Evolutionary conservation across 1,139 yeast genomes (phyloP).

Genomic region (Candida neerlandica): DNA sequence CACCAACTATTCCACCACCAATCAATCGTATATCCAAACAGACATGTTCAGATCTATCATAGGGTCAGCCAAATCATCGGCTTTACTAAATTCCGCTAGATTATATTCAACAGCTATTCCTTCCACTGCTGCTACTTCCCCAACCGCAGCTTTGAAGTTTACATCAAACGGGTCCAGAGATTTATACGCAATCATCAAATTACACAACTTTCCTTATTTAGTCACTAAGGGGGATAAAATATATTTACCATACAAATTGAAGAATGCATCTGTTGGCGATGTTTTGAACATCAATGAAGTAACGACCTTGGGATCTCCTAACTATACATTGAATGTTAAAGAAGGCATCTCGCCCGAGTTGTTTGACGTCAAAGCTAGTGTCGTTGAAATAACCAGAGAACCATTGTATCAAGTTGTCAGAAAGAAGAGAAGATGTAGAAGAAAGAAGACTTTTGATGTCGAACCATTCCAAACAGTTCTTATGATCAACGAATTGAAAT

Average conservation of each 20-base stretch:
- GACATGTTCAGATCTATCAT: slow-evolving; percentile 1
- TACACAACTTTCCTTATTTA: slow-evolving; percentile 83
- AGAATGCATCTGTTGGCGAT: slow-evolving; percentile 81
- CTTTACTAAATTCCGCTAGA: slow-evolving; percentile 1
- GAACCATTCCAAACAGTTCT: slow-evolving; percentile 83
- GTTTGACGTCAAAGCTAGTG: slow-evolving; percentile 71
- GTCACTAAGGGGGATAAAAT: slow-evolving; percentile 91
- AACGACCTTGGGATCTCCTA: slow-evolving; percentile 81
- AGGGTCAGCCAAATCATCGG: neutral
- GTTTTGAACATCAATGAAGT: slow-evolving; percentile 71
- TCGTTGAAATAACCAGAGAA: slow-evolving; percentile 83
- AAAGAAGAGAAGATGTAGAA: slow-evolving; percentile 81
- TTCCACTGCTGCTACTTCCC: slow-evolving; percentile 11
- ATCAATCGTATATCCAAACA: too few relatives aligned
- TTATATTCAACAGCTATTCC: slow-evolving; percentile 5
- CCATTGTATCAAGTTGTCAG: slow-evolving; percentile 63
- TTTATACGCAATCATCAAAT: slow-evolving; percentile 78
- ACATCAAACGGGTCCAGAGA: slow-evolving; percentile 52
- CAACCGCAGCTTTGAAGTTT: slow-evolving; percentile 55
- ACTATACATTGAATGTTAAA: slow-evolving; percentile 57
- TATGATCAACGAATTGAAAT: slow-evolving; percentile 70
- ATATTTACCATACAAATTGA: slow-evolving; percentile 74
- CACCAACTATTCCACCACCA: neutral
- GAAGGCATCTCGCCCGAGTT: slow-evolving; percentile 41
- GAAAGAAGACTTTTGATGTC: slow-evolving; percentile 73